Percentiles rank a stretch among this genome's conserved stretches.
Evolutionary conservation across 805 yeast species (phyloP).

Genomic region (Pichia ethanolica): DNA sequence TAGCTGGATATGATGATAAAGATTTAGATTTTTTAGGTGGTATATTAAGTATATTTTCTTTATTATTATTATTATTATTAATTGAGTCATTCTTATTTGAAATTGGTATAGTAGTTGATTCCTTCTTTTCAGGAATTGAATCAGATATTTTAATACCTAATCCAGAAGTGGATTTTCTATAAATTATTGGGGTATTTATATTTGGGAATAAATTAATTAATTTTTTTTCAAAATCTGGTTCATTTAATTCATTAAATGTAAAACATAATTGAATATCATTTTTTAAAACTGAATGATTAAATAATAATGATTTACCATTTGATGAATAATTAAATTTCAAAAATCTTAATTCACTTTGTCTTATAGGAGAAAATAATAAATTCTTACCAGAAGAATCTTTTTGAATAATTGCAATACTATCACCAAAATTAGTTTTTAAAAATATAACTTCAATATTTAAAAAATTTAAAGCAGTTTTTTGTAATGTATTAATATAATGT

Average conservation of each 20-base stretch:
- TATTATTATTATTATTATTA: too few species aligned
- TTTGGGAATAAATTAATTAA: conserved; percentile 10
- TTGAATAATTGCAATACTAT: conserved; percentile 24
- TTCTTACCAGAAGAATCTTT: conserved; percentile 24
- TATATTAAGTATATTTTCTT: too few species aligned
- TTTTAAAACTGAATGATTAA: conserved; percentile 11
- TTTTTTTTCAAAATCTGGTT: neutral
- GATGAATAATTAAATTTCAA: conserved; percentile 9
- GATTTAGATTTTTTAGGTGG: too few species aligned
- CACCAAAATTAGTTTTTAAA: conserved; percentile 6
- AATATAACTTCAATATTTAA: conserved; percentile 15
- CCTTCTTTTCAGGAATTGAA: neutral
- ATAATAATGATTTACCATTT: conserved; percentile 10
- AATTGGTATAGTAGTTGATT: neutral
- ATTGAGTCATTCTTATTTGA: too few species aligned
- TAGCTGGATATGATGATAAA: too few species aligned
- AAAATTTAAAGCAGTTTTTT: conserved; percentile 18
- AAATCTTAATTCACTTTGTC: conserved; percentile 22
- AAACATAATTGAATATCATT: conserved; percentile 11
- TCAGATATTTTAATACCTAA: conserved; percentile 3
- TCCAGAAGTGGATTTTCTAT: conserved; percentile 1
- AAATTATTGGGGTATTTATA: neutral
- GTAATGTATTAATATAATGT: conserved; percentile 20
- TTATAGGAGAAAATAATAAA: conserved; percentile 30
- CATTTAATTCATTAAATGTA: conserved; percentile 1